phyloP scores from a whole-genome alignment of 2,329 filamentous ascomycete genomes.

The Pochonia chlamydosporia region DNA sequence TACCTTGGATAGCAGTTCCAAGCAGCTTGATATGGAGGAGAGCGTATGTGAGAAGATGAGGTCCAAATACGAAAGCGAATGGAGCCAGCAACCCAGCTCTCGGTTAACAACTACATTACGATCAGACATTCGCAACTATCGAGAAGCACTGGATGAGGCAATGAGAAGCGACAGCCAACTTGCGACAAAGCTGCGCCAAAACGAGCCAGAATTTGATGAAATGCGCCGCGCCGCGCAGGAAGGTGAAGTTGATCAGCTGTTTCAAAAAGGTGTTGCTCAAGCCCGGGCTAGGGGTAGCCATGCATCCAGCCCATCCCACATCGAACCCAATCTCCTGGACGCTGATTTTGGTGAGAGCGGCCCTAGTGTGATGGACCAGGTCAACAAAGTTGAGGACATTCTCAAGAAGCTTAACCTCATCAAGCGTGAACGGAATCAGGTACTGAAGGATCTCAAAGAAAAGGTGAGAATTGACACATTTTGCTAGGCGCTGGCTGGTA shows the following conservation, averaged over 20 bases:
- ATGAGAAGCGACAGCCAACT: slow-evolving; percentile 80
- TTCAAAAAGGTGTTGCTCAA: slow-evolving; percentile 80
- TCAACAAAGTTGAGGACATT: slow-evolving; percentile 80
- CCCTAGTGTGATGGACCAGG: slow-evolving; percentile 81
- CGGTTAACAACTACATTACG: slow-evolving; percentile 82
- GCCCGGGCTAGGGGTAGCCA: slow-evolving; percentile 61
- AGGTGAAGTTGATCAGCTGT: slow-evolving; percentile 81
- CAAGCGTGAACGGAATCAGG: slow-evolving; percentile 85
- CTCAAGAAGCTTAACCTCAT: slow-evolving; percentile 87
- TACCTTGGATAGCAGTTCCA: slow-evolving; percentile 72
- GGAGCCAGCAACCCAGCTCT: slow-evolving; percentile 95
- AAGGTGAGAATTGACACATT: slow-evolving; percentile 56
- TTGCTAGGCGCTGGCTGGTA: no score
- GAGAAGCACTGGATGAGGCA: slow-evolving; percentile 84
- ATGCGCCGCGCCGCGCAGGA: slow-evolving; percentile 86
- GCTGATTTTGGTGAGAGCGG: slow-evolving; percentile 81
- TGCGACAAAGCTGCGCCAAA: slow-evolving; percentile 75
- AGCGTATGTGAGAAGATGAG: slow-evolving; percentile 99
- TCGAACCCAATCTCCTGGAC: slow-evolving; percentile 79
- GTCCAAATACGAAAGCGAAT: slow-evolving; percentile 90
- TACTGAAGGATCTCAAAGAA: slow-evolving; percentile 94
- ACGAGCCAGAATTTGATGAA: slow-evolving; percentile 85
- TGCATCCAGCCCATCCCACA: slow-evolving; percentile 51
- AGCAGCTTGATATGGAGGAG: slow-evolving; percentile 93
- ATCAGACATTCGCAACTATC: slow-evolving; percentile 81